phyloP scores from a whole-genome alignment of 164 flowering plant genomes.

The Pachysandra terminalis region DNA sequence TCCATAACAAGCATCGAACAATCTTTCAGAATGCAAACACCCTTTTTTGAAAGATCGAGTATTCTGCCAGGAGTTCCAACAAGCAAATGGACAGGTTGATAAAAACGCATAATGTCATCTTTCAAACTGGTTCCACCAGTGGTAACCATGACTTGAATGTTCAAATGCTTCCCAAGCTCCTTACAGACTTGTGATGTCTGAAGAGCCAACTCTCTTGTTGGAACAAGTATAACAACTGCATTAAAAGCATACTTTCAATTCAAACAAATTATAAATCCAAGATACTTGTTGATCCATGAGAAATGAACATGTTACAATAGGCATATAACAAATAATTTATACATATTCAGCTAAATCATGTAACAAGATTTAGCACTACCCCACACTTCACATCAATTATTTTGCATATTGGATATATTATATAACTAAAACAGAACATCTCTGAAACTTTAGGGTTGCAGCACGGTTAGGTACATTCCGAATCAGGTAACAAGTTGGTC shows the following conservation, averaged over 20 bases:
- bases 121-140: slow-evolving; percentile 97
- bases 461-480: not conserved
- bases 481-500: not conserved
- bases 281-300: not conserved
- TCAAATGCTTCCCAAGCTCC: slow-evolving; percentile 93
- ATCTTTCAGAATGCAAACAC: slow-evolving; percentile 78
- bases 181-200: slow-evolving; percentile 99
- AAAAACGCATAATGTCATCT: slow-evolving; percentile 98
- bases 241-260: not conserved
- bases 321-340: too few relatives aligned
- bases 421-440: not conserved
- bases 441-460: not conserved
- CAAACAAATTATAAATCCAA: not conserved
- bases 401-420: not conserved
- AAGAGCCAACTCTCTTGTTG: slow-evolving; percentile 95
- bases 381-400: not conserved
- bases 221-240: slow-evolving; percentile 91
- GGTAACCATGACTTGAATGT: slow-evolving; percentile 94
- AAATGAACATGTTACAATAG: not conserved
- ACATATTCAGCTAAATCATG: not conserved
- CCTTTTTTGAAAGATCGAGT: slow-evolving; percentile 89
- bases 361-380: not conserved
- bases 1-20: slow-evolving; percentile 95
- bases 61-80: slow-evolving; percentile 99
- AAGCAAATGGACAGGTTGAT: slow-evolving; percentile 96